phyloP scores from a whole-genome alignment of 352 stramenopile species.

The Globisporangium solare region DNA sequence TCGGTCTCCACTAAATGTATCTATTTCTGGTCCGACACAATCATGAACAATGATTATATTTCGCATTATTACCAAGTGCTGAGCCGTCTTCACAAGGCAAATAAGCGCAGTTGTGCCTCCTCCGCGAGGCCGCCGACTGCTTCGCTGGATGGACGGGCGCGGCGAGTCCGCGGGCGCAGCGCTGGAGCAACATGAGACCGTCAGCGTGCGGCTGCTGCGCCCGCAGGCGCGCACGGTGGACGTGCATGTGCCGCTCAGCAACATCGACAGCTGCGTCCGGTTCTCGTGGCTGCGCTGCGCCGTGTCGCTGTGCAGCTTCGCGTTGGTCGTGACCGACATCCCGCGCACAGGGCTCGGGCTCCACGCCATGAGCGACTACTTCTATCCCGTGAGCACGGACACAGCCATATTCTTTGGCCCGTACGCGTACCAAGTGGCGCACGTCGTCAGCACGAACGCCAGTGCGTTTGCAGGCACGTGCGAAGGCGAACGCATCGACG shows the following conservation, averaged over 20 bases:
- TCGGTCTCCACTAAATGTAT: too few relatives aligned
- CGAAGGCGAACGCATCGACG: constrained; percentile 11
- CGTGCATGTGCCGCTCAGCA: constrained; percentile 1
- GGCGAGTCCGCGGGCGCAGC: background rate
- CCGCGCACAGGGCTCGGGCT: constrained; percentile 41
- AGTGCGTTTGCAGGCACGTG: constrained; percentile 11
- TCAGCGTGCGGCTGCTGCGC: background rate
- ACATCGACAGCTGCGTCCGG: constrained; percentile 23
- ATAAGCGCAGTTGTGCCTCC: too few relatives aligned
- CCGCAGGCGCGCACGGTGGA: background rate
- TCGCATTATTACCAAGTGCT: too few relatives aligned
- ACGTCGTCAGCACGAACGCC: constrained; percentile 16
- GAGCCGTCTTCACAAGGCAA: too few relatives aligned
- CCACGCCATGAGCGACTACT: constrained; percentile 17
- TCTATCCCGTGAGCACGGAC: constrained; percentile 18
- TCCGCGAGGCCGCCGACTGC: too few relatives aligned
- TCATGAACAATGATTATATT: too few relatives aligned
- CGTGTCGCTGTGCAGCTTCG: constrained; percentile 28
- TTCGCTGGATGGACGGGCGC: too few relatives aligned
- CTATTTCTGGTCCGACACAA: too few relatives aligned
- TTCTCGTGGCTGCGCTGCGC: constrained; percentile 26
- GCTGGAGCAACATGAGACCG: background rate
- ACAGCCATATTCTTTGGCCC: constrained; percentile 37
- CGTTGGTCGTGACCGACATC: constrained; percentile 43
- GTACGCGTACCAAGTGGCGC: constrained; percentile 33